Evolutionary conservation across 306 rosid species (phyloP).

Genomic region (Senna tora): DNA sequence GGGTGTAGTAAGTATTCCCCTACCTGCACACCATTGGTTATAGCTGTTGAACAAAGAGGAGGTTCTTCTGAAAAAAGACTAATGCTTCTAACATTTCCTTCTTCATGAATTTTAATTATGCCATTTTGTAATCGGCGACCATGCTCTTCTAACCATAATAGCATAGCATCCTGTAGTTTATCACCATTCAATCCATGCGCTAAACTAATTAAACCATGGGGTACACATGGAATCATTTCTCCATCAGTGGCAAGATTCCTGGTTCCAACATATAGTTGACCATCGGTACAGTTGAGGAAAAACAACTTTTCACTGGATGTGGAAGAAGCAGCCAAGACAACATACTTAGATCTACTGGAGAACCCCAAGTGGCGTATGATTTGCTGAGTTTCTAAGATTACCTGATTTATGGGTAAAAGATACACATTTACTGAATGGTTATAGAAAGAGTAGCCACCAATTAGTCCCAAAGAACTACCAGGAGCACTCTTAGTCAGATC

Average conservation of each 20-base stretch:
- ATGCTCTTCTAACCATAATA: constrained; percentile 94
- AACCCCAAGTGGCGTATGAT: constrained; percentile 39
- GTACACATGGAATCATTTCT: constrained; percentile 87
- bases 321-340: constrained; percentile 72
- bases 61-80: constrained; percentile 76
- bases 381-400: constrained; percentile 47
- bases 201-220: constrained; percentile 57
- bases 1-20: constrained; percentile 15
- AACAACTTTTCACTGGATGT: constrained; percentile 53
- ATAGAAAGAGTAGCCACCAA: constrained; percentile 87
- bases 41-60: constrained; percentile 73
- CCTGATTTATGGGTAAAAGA: constrained; percentile 63
- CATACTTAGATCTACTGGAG: constrained; percentile 48
- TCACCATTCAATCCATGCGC: constrained; percentile 44
- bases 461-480: constrained; percentile 67
- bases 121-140: constrained; percentile 74
- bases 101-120: constrained; percentile 62
- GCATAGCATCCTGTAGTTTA: constrained; percentile 79
- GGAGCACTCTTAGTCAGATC: constrained; percentile 27
- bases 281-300: constrained; percentile 72
- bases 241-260: constrained; percentile 45
- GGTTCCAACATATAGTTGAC: constrained; percentile 84
- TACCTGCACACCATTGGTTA: constrained; percentile 85
- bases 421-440: constrained; percentile 58
- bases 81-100: constrained; percentile 51